Evolutionary conservation across 768 basidiomycete species (phyloP).

Genomic region (Suillus discolor): DNA sequence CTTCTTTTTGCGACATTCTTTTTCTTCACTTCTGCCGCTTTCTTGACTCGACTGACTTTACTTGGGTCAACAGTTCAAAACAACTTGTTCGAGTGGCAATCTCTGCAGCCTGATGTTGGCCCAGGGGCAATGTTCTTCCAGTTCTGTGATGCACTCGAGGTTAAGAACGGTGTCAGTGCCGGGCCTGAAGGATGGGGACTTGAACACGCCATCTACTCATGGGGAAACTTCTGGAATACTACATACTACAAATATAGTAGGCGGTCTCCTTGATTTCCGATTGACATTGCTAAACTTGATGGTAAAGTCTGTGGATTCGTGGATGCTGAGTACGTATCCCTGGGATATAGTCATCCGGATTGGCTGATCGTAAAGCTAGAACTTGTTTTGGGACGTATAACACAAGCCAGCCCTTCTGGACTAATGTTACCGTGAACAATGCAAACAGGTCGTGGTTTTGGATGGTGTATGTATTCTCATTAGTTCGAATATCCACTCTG

Average conservation of each 20-base stretch:
- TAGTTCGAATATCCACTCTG: not conserved
- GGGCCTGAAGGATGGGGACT: constrained; percentile 59
- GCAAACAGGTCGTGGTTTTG: constrained; percentile 65
- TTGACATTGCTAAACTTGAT: constrained; percentile 1
- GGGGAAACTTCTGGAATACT: constrained; percentile 59
- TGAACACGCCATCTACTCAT: constrained; percentile 59
- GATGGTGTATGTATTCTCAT: constrained; percentile 54
- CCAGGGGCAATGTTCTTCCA: constrained; percentile 37
- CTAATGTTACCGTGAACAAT: constrained; percentile 58
- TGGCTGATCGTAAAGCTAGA: constrained; percentile 40
- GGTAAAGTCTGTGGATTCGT: constrained; percentile 51
- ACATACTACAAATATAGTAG: constrained; percentile 50
- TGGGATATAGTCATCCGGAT: not conserved
- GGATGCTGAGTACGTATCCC: constrained; percentile 48
- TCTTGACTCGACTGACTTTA: not conserved
- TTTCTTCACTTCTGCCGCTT: no score
- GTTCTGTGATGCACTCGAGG: constrained; percentile 43
- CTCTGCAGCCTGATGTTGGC: constrained; percentile 52
- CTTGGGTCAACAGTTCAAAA: constrained; percentile 40
- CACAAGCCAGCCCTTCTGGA: constrained; percentile 44
- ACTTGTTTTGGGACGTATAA: constrained; percentile 47
- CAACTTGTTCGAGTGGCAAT: constrained; percentile 70
- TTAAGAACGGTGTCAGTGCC: constrained; percentile 43
- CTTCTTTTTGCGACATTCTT: not conserved
- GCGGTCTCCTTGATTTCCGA: constrained; percentile 10